These are phyloP conservation scores for Hypoxylon intermedium DNA, from an alignment of 495 filamentous ascomycete species.

Conservation along the genomic window DNA sequence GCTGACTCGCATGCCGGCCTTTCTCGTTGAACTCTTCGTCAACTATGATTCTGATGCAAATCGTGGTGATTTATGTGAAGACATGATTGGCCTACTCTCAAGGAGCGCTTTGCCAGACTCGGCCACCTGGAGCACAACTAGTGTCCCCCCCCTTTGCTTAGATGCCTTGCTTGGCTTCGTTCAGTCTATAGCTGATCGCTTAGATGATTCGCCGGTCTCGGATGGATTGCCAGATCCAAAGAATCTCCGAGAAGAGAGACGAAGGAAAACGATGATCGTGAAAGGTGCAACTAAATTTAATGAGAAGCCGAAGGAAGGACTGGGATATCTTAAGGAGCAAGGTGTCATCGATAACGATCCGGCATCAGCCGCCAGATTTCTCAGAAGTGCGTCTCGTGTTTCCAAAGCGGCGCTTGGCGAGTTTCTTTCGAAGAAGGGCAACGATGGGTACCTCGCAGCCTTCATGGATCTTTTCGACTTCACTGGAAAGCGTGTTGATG, in stretches of 20 bases:
- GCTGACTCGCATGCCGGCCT: conserved; percentile 87
- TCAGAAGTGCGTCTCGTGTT: conserved; percentile 83
- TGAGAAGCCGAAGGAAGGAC: conserved; percentile 86
- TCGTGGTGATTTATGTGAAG: conserved; percentile 89
- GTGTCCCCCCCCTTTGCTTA: conserved; percentile 92
- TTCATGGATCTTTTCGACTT: conserved; percentile 91
- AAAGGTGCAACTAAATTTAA: conserved; percentile 93
- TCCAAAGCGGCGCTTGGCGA: conserved; percentile 93
- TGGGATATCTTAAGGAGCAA: conserved; percentile 82
- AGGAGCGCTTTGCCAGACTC: conserved; percentile 96
- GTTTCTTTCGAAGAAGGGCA: conserved; percentile 86
- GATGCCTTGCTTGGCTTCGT: conserved; percentile 91
- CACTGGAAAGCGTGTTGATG: conserved; percentile 81
- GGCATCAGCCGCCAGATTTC: conserved; percentile 75
- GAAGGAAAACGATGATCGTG: conserved; percentile 85
- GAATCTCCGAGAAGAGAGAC: conserved; percentile 70
- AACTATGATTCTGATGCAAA: conserved; percentile 99
- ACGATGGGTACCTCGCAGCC: conserved; percentile 78
- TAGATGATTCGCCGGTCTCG: conserved; percentile 70
- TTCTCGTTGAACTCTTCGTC: conserved; percentile 92
- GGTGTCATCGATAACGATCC: conserved; percentile 83
- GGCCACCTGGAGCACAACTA: conserved; percentile 98
- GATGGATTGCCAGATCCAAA: conserved; percentile 73
- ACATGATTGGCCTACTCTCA: conserved; percentile 90
- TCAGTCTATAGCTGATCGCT: conserved; percentile 85